Percentiles rank a stretch among this genome's conserved stretches.
Conservation (phyloP, 1,139 yeast species). For the Suzukiozyma palmioleophila region DNA sequence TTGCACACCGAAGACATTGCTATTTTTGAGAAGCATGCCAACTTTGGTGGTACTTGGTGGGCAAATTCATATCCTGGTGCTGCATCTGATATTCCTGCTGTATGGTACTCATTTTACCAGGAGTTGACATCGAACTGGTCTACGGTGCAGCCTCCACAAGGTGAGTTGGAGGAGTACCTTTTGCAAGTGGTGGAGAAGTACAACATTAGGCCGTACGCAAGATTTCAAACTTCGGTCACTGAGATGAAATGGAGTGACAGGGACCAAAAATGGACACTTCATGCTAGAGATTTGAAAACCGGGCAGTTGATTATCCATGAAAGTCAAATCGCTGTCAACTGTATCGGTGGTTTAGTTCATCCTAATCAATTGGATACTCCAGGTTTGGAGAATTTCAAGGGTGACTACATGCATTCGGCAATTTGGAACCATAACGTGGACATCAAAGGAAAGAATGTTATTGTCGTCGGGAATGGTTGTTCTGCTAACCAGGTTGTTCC, state of each 20-base stretch:
- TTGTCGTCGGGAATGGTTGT: slow-evolving; percentile 42
- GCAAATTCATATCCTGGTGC: slow-evolving; percentile 54
- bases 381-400: slow-evolving; percentile 42
- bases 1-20: slow-evolving; percentile 31
- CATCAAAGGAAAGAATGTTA: slow-evolving; percentile 30
- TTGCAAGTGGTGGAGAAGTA: slow-evolving; percentile 34
- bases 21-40: slow-evolving; percentile 41
- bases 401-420: slow-evolving; percentile 46
- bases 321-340: slow-evolving; percentile 27
- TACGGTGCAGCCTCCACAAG: slow-evolving; percentile 43
- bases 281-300: slow-evolving; percentile 27
- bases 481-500: slow-evolving; percentile 43
- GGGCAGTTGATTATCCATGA: slow-evolving; percentile 28
- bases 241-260: slow-evolving; percentile 27
- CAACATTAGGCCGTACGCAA: slow-evolving; percentile 24
- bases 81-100: slow-evolving; percentile 48
- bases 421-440: slow-evolving; percentile 42
- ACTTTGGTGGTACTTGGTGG: slow-evolving; percentile 55
- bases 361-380: slow-evolving; percentile 27
- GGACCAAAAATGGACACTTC: slow-evolving; percentile 33
- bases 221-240: slow-evolving; percentile 27
- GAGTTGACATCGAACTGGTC: slow-evolving; percentile 43
- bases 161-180: slow-evolving; percentile 46
- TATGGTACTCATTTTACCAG: slow-evolving; percentile 42
- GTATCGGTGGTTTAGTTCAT: slow-evolving; percentile 38